Evolutionary conservation across 257 asterid species (phyloP), one percentile per base, ranked within the genome.

Genomic region (Rauvolfia tetraphylla): DNA sequence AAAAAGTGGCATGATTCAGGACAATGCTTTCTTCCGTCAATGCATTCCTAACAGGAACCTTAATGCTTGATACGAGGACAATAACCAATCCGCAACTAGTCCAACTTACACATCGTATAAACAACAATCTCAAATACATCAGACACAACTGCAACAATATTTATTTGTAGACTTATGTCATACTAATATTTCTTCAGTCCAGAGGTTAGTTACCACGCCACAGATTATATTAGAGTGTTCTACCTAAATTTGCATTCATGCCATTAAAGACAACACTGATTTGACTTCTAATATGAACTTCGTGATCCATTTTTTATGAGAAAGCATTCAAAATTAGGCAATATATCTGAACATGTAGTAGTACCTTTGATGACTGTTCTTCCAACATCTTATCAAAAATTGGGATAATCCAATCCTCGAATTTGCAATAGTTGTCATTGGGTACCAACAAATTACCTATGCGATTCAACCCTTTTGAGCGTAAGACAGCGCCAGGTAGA

Each of bases 361-460:
- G 53, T 87, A 93, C 97, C 97, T 89, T 73, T 12, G 79, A 76
- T 38, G 58, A 85, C 82, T 92, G 97, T 84, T 94, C 97, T 31
- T 89, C 92, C 75, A 90, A 84, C 98, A 94, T 94, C 88, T 88
- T 88, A 83, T 94, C 95, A 70, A 94, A 91, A 76, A 92, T 84
- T 44, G 96, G 97, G 77, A 92, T 94, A 85, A 90, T 85, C 97
- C 97, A 94, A 77, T 92, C 92, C 87, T 93, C 98, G 75, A 95
- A 95, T 81, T 91, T 92, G 86, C 98, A 95, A 82, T 95, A 95
- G 84, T 95, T 95, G 77, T 91, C 96, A 78, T 91, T 95, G 31
- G 99, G 98, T 79, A 95, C 93, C 90, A 95, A 85, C 86, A 95
- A 82, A 76, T 95, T 95, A 65, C 99, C 97, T 71, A 89, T 91